phyloP scores from a whole-genome alignment of 306 rosid species.

The Vicia villosa region DNA sequence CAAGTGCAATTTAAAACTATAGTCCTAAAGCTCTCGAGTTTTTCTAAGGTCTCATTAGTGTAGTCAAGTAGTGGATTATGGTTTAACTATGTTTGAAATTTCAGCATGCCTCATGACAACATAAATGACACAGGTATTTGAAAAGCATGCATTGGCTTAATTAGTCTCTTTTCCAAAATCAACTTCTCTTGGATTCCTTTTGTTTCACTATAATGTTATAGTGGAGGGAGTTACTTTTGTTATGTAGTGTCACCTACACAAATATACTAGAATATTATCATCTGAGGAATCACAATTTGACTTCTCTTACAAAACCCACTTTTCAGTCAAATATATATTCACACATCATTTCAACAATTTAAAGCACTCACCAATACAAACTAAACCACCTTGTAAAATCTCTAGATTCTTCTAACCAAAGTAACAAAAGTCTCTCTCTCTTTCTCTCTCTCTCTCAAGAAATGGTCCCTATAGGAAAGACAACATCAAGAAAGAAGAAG shows the following conservation, averaged over 20 bases:
- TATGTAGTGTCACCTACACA: background rate
- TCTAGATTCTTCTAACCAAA: constrained; percentile 2
- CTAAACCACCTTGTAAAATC: constrained; percentile 5
- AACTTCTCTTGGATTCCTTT: constrained; percentile 2
- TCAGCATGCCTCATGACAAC: too few relatives aligned
- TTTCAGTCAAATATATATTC: constrained; percentile 44
- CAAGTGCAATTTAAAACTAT: too few relatives aligned
- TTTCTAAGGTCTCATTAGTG: background rate
- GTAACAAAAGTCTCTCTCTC: background rate
- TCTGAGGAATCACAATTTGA: constrained; percentile 31
- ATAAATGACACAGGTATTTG: background rate
- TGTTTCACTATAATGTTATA: background rate
- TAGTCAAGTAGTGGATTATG: background rate
- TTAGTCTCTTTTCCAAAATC: background rate
- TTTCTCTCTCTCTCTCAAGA: background rate
- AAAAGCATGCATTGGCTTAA: background rate
- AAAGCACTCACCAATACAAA: constrained; percentile 28
- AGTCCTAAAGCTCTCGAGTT: background rate
- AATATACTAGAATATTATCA: constrained; percentile 23
- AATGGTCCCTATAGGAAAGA: constrained; percentile 58
- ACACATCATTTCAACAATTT: constrained; percentile 1
- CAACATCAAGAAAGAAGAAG: constrained; percentile 27
- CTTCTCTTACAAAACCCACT: constrained; percentile 41
- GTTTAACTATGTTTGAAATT: too few relatives aligned
- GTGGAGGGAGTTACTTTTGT: constrained; percentile 31